Percentiles rank a stretch among this genome's conserved stretches.
Evolutionary conservation across 352 stramenopile species (phyloP).

Genomic region (Phytophthora vignae): DNA sequence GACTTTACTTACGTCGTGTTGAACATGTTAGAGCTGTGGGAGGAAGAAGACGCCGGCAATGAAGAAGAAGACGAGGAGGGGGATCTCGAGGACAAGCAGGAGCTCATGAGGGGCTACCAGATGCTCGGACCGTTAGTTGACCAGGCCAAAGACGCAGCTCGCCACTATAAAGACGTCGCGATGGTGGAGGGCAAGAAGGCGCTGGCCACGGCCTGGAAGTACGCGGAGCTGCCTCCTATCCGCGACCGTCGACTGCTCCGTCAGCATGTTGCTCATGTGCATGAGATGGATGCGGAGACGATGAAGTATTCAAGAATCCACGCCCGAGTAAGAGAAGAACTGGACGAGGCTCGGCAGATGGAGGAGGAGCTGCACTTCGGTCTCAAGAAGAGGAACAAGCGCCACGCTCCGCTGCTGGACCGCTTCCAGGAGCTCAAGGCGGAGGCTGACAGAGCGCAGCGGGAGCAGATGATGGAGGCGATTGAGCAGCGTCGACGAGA

Average conservation of each 20-base stretch:
- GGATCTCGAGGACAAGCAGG: conserved; percentile 64
- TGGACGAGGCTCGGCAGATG: conserved; percentile 44
- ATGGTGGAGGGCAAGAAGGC: conserved; percentile 54
- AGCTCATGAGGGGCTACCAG: conserved; percentile 66
- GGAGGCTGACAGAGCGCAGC: conserved; percentile 52
- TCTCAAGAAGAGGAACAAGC: conserved; percentile 65
- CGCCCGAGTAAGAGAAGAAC: conserved; percentile 49
- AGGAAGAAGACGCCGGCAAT: conserved; percentile 61
- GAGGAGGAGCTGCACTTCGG: conserved; percentile 59
- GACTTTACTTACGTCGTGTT: too few species aligned
- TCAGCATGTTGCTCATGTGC: conserved; percentile 67
- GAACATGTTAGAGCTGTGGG: conserved; percentile 60
- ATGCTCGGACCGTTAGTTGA: conserved; percentile 52
- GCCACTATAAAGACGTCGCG: conserved; percentile 45
- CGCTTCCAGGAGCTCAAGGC: conserved; percentile 52
- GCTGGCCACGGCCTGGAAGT: conserved; percentile 52
- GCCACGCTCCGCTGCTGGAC: conserved; percentile 59
- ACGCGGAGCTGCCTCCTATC: conserved; percentile 68
- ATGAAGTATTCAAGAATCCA: conserved; percentile 62
- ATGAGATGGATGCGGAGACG: conserved; percentile 67
- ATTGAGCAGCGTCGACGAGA: conserved; percentile 54
- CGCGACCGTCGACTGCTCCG: conserved; percentile 60
- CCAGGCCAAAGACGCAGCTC: conserved; percentile 53
- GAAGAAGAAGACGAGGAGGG: conserved; percentile 54
- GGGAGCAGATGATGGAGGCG: conserved; percentile 39